Base-by-base conservation (phyloP, 371 early-diverging fungal species). In the Batrachochytrium dendrobatidis region DNA sequence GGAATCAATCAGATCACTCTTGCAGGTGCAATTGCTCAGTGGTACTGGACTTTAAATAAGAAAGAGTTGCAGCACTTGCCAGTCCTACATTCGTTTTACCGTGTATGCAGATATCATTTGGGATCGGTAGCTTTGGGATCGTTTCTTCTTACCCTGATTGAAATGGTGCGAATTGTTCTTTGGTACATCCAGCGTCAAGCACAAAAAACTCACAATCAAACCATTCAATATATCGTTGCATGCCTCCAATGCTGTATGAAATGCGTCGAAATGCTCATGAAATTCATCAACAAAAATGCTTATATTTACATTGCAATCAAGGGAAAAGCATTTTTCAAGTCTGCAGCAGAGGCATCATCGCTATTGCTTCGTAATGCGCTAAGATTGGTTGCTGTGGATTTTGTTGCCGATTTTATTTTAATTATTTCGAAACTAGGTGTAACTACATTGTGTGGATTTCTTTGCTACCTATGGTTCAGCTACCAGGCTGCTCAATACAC, bases 41-140 rank as follows among this genome's bases (percentile, higher is more conserved):
- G 74, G 69, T 81, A 81, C 65, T 80, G 79, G 77, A 58, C 73
- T 10, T 57, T 68, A 33, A 79, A 80, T 64, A 81, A 80, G 57
- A 5, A 3, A 5, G 26, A 20, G 3, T 26, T 20, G 24, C 49
- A 65, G 25, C 34, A 10, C 12, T 34, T 63, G 33, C 73, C 76
- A 1, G 64, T 81, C 6, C 7, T 63, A 17, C 12, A 45, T 22
- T 62, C 78, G 7, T 39, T 75, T 6, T 64, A 35, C 29, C 69
- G 80, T 15, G 60, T 70, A 0, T 18, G 67, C 50, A 49, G 70
- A 3, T 82, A 79, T 61, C 80, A 80, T 63, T 68, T 82, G n/a
- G 82, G 82, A 12, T 75, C 77, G 1, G 46, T 80, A 34, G 73
- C 74, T 24, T 49, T 82, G 8, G 82, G 82, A 1, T 71, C 76